Percentiles rank a stretch among this genome's conserved stretches.
Evolutionary conservation across 495 filamentous ascomycete genomes (phyloP).

Genomic region (Hypomontagnella submonticulosa): DNA sequence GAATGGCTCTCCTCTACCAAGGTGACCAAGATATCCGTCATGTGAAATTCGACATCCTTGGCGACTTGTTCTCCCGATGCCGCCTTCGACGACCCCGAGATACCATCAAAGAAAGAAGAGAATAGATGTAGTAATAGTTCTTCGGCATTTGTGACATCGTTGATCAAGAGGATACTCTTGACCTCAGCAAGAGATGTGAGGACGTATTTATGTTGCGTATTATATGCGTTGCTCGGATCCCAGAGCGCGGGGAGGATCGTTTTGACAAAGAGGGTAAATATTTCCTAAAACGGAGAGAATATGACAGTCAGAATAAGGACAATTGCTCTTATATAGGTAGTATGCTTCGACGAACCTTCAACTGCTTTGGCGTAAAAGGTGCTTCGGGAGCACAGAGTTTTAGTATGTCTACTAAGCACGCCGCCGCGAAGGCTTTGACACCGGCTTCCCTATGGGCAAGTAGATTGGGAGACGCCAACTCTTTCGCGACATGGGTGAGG

Average conservation of each 20-base stretch:
- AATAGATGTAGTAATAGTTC: conserved; percentile 83
- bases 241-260: conserved; percentile 85
- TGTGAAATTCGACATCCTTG: conserved; percentile 91
- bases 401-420: conserved; percentile 93
- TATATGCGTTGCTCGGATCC: conserved; percentile 90
- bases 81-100: conserved; percentile 79
- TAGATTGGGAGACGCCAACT: conserved; percentile 84
- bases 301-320: conserved; percentile 21
- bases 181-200: conserved; percentile 88
- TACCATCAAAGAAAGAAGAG: conserved; percentile 88
- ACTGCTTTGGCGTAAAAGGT: conserved; percentile 87
- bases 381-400: conserved; percentile 94
- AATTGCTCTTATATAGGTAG: conserved; percentile 4
- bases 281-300: conserved; percentile 68
- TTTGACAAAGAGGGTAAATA: conserved; percentile 88
- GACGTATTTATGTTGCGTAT: conserved; percentile 90
- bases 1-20: conserved; percentile 86
- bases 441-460: conserved; percentile 91
- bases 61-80: conserved; percentile 80
- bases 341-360: conserved; percentile 72
- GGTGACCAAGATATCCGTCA: conserved; percentile 84
- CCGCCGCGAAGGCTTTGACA: conserved; percentile 86
- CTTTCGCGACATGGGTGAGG: conserved; percentile 84
- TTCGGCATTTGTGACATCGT: conserved; percentile 86
- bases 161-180: conserved; percentile 92